phyloP scores from a whole-genome alignment of 164 flowering plant genomes.

The Taxillus chinensis region DNA sequence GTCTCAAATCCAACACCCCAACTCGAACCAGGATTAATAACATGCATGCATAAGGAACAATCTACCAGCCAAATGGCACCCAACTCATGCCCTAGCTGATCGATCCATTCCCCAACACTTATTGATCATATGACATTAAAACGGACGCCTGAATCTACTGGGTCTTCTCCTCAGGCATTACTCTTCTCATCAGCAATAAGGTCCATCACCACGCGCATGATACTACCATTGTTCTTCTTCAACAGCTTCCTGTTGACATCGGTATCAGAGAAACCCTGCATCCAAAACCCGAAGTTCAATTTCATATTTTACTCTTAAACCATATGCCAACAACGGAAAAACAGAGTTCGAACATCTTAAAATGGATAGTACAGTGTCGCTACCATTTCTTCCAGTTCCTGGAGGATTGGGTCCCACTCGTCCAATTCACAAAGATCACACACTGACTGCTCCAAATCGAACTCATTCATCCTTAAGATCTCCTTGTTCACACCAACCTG shows the following conservation, averaged over 20 bases:
- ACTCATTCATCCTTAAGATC: slow-evolving; percentile 52
- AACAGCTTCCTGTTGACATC: slow-evolving; percentile 62
- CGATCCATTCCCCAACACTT: neutral
- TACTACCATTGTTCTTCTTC: slow-evolving; percentile 79
- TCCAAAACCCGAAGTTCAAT: neutral
- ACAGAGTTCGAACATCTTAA: too few relatives aligned
- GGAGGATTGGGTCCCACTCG: slow-evolving; percentile 84
- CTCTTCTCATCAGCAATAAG: slow-evolving; percentile 44
- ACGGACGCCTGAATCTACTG: slow-evolving; percentile 8
- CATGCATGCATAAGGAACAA: too few relatives aligned
- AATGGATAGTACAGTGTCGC: too few relatives aligned
- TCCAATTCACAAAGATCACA: slow-evolving; percentile 60
- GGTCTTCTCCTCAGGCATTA: slow-evolving; percentile 8
- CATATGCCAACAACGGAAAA: too few relatives aligned
- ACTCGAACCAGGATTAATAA: too few relatives aligned
- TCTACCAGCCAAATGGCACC: too few relatives aligned
- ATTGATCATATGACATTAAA: neutral
- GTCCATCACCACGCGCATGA: slow-evolving; percentile 85
- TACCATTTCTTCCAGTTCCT: slow-evolving; percentile 85
- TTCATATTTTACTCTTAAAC: too few relatives aligned
- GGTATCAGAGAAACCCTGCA: slow-evolving; percentile 73
- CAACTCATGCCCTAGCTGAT: too few relatives aligned
- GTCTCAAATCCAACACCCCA: too few relatives aligned
- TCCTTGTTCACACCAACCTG: slow-evolving; percentile 66
- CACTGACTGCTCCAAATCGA: slow-evolving; percentile 53